Conservation (phyloP, 192 early-diverging fungal genomes). For the Coemansia sp. region DNA sequence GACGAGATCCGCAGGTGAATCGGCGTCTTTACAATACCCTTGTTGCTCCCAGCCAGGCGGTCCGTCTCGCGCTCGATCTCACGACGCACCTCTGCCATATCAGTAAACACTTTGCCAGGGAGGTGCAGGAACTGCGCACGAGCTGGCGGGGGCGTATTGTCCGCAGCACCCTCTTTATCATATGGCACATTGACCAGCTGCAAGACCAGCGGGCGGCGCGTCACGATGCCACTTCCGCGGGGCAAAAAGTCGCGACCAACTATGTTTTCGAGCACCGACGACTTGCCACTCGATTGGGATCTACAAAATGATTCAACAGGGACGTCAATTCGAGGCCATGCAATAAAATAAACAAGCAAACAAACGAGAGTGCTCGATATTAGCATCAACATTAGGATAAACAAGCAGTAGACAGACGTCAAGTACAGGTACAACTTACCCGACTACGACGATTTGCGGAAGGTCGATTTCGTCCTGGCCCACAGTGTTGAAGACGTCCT, state of each 20-base stretch:
- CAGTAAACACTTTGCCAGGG: slow-evolving; percentile 74
- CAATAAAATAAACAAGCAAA: background rate
- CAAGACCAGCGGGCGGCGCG: slow-evolving; percentile 77
- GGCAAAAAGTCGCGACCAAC: slow-evolving; percentile 99
- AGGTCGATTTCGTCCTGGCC: slow-evolving; percentile 76
- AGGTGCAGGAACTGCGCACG: slow-evolving; percentile 76
- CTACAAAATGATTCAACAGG: slow-evolving; percentile 26
- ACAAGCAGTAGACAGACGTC: slow-evolving; percentile 1
- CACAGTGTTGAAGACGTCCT: slow-evolving; percentile 79
- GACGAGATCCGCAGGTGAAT: slow-evolving; percentile 80
- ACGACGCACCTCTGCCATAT: slow-evolving; percentile 74
- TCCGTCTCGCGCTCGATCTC: slow-evolving; percentile 84
- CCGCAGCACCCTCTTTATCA: slow-evolving; percentile 4
- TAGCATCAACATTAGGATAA: background rate
- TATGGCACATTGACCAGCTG: slow-evolving; percentile 70
- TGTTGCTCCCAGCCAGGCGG: slow-evolving; percentile 77
- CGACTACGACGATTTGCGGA: slow-evolving; percentile 86
- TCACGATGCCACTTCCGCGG: slow-evolving; percentile 85
- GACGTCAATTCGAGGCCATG: background rate
- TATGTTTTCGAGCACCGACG: slow-evolving; percentile 97
- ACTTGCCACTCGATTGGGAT: slow-evolving; percentile 92
- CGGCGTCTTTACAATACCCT: slow-evolving; percentile 75
- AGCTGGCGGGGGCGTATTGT: slow-evolving; percentile 12
- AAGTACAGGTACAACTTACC: slow-evolving; percentile 41
- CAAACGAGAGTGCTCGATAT: background rate